Conservation (phyloP, 2,329 filamentous ascomycete species). For the Leptodontidium sp. region DNA sequence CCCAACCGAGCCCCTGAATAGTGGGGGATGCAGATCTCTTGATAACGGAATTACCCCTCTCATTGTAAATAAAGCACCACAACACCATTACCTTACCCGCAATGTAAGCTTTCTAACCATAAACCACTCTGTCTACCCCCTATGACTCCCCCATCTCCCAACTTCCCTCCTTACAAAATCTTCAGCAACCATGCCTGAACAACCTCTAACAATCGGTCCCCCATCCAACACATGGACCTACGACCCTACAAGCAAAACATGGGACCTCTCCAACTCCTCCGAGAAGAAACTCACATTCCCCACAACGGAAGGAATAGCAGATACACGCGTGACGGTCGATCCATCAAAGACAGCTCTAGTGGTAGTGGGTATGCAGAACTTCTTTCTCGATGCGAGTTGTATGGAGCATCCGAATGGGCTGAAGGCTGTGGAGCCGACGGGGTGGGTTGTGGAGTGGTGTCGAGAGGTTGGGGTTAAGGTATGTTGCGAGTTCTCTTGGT, state of each 20-base stretch:
- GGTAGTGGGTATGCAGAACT: slow-evolving; percentile 63
- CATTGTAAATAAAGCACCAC: too few species aligned
- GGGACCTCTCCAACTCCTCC: slow-evolving; percentile 33
- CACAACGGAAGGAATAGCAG: slow-evolving; percentile 44
- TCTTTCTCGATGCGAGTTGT: slow-evolving; percentile 56
- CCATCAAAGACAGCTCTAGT: slow-evolving; percentile 55
- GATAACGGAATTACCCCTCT: slow-evolving; percentile 6
- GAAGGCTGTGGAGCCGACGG: slow-evolving; percentile 52
- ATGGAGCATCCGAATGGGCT: slow-evolving; percentile 52
- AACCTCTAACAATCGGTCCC: slow-evolving; percentile 34
- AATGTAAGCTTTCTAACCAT: too few species aligned
- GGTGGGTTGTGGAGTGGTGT: slow-evolving; percentile 54
- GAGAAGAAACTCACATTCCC: slow-evolving; percentile 37
- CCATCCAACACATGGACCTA: slow-evolving; percentile 36
- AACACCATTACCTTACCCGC: too few species aligned
- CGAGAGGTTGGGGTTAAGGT: slow-evolving; percentile 58
- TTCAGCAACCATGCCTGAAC: slow-evolving; percentile 18
- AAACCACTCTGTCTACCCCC: too few species aligned
- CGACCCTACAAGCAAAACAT: slow-evolving; percentile 31
- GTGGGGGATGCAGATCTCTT: not conserved
- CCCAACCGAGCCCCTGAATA: not conserved
- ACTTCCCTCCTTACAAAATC: not conserved
- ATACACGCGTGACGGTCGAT: slow-evolving; percentile 50
- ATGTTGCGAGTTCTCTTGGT: slow-evolving; percentile 8
- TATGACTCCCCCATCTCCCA: not conserved